Base-by-base conservation (phyloP, 768 basidiomycete genomes). In the Xanthoconium stramineum region DNA sequence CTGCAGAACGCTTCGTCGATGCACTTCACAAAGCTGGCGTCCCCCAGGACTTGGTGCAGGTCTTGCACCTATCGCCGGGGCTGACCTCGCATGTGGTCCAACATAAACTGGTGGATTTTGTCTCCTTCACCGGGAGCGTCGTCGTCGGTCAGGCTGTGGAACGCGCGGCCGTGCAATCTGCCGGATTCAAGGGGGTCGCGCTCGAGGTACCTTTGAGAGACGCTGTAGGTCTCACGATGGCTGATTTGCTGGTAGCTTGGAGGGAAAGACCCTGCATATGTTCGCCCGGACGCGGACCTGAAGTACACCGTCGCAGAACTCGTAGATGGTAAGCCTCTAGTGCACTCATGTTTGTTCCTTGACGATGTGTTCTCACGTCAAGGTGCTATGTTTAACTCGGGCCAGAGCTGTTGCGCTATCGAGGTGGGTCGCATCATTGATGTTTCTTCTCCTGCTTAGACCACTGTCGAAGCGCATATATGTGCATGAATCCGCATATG, bases 251-350 rank as follows among this genome's bases (percentile, higher is more conserved):
- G 32, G 19, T 60, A 93, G 89, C 83, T 99, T 15, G 97, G 97
- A 2, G 97, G 97, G 1, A 98, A 99, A 72, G 97, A 99, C 66
- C 94, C 97, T 3, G 97, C 96, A 3, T 99, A 98, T 66, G 94
- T 99, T 7, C 78, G 94, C 24, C 74, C 82, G 3, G 96, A 98
- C 69, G 93, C 89, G 0, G 84, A 97, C 72, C 65, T 97, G 1
- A 81, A 83, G 12, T 98, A 89, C 64, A 88, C 94, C 0, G 86
- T 84, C 13, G 80, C 83, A 24, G 88, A 98, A 64, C 81, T 98
- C 4, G 94, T 94, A 2, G 97, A 99, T 72, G 96, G 94, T 88
- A 53, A 77, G 19, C 29, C 9, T 36, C 6, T 20, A 29, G 11
- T 3, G n/a, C 36, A n/a, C 28, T 17, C 7, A 32, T 43, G 32